Conservation (phyloP, 352 stramenopile species). For the Phytophthora megakarya region DNA sequence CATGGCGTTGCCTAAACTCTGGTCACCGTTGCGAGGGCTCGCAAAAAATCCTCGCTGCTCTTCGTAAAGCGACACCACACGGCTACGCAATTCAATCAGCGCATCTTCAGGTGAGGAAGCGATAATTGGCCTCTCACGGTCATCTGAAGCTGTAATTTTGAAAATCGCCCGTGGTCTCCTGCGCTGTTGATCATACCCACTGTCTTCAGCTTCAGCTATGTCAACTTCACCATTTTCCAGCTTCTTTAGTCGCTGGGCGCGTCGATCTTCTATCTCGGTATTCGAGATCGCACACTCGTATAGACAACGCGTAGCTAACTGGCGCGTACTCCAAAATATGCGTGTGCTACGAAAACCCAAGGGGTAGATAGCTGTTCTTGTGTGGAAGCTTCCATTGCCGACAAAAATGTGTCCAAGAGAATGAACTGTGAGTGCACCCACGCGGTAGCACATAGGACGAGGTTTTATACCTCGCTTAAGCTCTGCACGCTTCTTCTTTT, state of each 20-base stretch:
- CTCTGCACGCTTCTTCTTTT: constrained; percentile 66
- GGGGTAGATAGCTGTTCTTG: constrained; percentile 85
- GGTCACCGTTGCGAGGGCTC: constrained; percentile 11
- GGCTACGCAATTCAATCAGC: constrained; percentile 70
- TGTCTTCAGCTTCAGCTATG: constrained; percentile 3
- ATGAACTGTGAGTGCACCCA: constrained; percentile 79
- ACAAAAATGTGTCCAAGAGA: constrained; percentile 82
- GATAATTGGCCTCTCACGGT: constrained; percentile 49
- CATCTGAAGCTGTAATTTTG: constrained; percentile 79
- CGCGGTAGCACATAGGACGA: constrained; percentile 62
- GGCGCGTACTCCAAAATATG: constrained; percentile 91
- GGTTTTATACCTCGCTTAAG: constrained; percentile 45
- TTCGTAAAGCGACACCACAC: constrained; percentile 78
- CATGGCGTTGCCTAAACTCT: too few species aligned
- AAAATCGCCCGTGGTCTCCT: constrained; percentile 56
- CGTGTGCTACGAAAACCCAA: constrained; percentile 90
- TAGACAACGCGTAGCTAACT: constrained; percentile 69
- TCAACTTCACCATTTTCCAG: constrained; percentile 10
- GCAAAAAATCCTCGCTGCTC: constrained; percentile 48
- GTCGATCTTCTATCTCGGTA: constrained; percentile 67
- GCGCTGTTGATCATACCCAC: constrained; percentile 19
- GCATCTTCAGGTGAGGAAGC: constrained; percentile 69
- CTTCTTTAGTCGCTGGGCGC: constrained; percentile 19
- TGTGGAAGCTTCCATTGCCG: constrained; percentile 87
- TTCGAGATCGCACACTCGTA: constrained; percentile 93